A percentile compares a stretch with the other conserved stretches of the same genome.
These are phyloP conservation scores for Tinospora cordifolia DNA, from an alignment of 164 flowering plant genomes.

Conservation along the genomic window DNA sequence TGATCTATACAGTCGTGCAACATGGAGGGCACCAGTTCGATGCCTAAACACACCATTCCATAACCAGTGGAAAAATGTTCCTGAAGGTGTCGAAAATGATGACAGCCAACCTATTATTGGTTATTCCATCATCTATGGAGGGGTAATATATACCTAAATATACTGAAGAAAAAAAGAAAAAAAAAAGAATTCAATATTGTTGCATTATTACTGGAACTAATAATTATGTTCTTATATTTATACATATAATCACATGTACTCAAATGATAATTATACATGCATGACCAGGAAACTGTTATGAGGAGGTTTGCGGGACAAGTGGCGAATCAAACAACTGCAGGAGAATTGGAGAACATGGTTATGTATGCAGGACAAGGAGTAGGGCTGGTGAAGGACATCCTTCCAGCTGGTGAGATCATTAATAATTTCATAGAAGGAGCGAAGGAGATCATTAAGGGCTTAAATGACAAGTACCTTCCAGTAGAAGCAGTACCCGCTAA, in stretches of 20 bases:
- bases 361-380: slow-evolving; percentile 30
- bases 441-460: slow-evolving; percentile 15
- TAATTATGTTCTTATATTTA: no score
- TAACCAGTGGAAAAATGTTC: slow-evolving; percentile 10
- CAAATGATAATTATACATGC: no score
- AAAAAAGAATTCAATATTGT: no score
- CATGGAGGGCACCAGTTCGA: slow-evolving; percentile 32
- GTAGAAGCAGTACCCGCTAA: not conserved
- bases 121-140: slow-evolving; percentile 4
- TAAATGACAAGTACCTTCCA: slow-evolving; percentile 12
- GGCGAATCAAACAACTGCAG: slow-evolving; percentile 11
- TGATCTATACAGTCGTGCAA: slow-evolving; percentile 19
- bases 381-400: slow-evolving; percentile 23
- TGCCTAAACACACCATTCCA: slow-evolving; percentile 29
- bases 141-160: not conserved
- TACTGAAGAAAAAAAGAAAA: no score
- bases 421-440: slow-evolving; percentile 25
- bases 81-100: slow-evolving; percentile 7
- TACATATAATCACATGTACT: no score
- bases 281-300: slow-evolving; percentile 6
- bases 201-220: no score
- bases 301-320: slow-evolving; percentile 20
- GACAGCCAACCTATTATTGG: slow-evolving; percentile 17
- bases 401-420: slow-evolving; percentile 20
- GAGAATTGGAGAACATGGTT: slow-evolving; percentile 15